A percentile compares a stretch with the other conserved stretches of the same genome.
phyloP scores from a whole-genome alignment of 352 stramenopile species.

The Phytophthora constricta region DNA sequence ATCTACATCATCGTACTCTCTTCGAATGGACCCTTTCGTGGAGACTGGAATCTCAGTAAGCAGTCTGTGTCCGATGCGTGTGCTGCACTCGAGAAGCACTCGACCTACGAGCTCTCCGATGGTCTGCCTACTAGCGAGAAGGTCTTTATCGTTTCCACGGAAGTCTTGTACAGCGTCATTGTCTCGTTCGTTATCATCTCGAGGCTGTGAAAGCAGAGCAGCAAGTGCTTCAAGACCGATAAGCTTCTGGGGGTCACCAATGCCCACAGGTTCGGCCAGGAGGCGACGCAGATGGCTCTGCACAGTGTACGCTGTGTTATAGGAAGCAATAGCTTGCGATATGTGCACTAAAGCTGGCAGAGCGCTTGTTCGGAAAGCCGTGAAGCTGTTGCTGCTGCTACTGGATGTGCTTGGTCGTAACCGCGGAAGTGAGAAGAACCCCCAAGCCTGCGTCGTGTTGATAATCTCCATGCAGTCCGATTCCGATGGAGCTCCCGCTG shows the following conservation, averaged over 20 bases:
- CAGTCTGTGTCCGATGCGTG: slow-evolving; percentile 61
- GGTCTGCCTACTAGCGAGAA: slow-evolving; percentile 32
- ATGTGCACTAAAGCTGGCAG: slow-evolving; percentile 61
- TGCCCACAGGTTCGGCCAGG: slow-evolving; percentile 59
- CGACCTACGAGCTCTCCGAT: slow-evolving; percentile 70
- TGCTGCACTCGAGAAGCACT: slow-evolving; percentile 75
- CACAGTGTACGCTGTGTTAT: slow-evolving; percentile 75
- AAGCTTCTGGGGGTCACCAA: slow-evolving; percentile 80
- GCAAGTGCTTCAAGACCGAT: slow-evolving; percentile 60
- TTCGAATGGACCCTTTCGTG: slow-evolving; percentile 6
- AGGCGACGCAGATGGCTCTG: slow-evolving; percentile 72
- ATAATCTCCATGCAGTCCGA: slow-evolving; percentile 82
- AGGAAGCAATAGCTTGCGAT: slow-evolving; percentile 61
- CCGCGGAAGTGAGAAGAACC: slow-evolving; percentile 62
- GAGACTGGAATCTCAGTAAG: slow-evolving; percentile 36
- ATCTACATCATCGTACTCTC: slow-evolving; percentile 6
- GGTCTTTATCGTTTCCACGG: slow-evolving; percentile 44
- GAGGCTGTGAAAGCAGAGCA: slow-evolving; percentile 28
- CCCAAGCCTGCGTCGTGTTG: slow-evolving; percentile 84
- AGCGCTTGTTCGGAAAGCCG: slow-evolving; percentile 38
- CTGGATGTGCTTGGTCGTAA: slow-evolving; percentile 44
- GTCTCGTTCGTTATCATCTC: not conserved
- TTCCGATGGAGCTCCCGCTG: slow-evolving; percentile 41
- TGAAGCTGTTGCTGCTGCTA: slow-evolving; percentile 25
- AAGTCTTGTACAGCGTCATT: slow-evolving; percentile 7